Conservation (phyloP, 306 rosid species). For the Fragaria vesca region DNA sequence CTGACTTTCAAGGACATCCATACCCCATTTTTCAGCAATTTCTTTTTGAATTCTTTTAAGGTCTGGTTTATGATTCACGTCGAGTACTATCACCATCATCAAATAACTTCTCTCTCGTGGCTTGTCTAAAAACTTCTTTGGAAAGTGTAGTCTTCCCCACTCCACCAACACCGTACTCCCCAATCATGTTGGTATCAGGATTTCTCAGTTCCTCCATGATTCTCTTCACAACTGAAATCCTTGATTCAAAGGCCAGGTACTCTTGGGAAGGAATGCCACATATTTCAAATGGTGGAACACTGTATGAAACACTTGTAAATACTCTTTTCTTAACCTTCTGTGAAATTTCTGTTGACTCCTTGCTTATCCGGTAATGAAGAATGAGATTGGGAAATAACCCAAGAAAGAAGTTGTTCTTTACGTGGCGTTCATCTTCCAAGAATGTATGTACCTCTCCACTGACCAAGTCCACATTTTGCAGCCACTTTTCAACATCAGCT, state of each 20-base stretch:
- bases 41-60: conserved; percentile 12
- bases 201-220: conserved; percentile 21
- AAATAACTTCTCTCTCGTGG: conserved; percentile 10
- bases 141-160: conserved; percentile 28
- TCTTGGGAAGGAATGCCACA: not conserved
- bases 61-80: conserved; percentile 16
- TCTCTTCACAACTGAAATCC: conserved; percentile 5
- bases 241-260: conserved; percentile 23
- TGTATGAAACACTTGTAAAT: conserved; percentile 1
- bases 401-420: not conserved
- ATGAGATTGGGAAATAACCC: conserved; percentile 18
- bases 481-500: conserved; percentile 20
- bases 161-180: conserved; percentile 28
- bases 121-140: conserved; percentile 15
- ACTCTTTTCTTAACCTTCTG: not conserved
- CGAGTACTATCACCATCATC: conserved; percentile 11
- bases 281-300: not conserved
- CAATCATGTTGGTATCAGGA: conserved; percentile 12
- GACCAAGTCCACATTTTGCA: not conserved
- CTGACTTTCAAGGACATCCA: not conserved
- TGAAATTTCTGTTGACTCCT: conserved; percentile 2
- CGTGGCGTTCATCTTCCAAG: not conserved
- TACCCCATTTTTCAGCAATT: conserved; percentile 18
- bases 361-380: conserved; percentile 10
- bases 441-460: not conserved